phyloP scores from a whole-genome alignment of 306 rosid genomes.

The Castanea sativa region DNA sequence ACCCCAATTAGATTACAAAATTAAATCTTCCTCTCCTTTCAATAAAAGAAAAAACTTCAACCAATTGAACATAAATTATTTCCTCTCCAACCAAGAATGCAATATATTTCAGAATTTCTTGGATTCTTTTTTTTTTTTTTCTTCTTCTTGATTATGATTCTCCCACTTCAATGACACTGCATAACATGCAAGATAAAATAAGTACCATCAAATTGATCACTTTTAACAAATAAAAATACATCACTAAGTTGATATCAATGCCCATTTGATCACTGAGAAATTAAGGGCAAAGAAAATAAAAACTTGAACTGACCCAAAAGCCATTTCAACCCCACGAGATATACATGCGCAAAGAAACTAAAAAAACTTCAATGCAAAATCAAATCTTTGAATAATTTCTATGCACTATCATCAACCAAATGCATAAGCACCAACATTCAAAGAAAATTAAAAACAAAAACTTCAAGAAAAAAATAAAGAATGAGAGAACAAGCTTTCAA shows the following conservation, averaged over 20 bases:
- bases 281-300: background rate
- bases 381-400: background rate
- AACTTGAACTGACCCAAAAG: background rate
- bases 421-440: background rate
- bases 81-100: slow-evolving; percentile 25
- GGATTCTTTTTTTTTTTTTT: slow-evolving; percentile 5
- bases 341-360: background rate
- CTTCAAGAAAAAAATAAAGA: background rate
- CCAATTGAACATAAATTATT: slow-evolving; percentile 16
- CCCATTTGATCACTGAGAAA: background rate
- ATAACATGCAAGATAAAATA: slow-evolving; percentile 8
- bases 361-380: background rate
- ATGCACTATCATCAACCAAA: background rate
- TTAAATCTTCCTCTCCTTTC: slow-evolving; percentile 27
- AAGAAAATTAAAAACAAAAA: background rate
- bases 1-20: slow-evolving; percentile 26
- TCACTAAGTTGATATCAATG: background rate
- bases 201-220: slow-evolving; percentile 3
- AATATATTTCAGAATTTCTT: slow-evolving; percentile 6
- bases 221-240: background rate
- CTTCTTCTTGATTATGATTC: slow-evolving; percentile 12
- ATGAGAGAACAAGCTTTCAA: slow-evolving; percentile 1
- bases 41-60: slow-evolving; percentile 12
- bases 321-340: background rate
- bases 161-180: slow-evolving; percentile 41